These are phyloP conservation scores for Leccinum barrowsii DNA, from an alignment of 768 basidiomycete species.

Conservation along the genomic window DNA sequence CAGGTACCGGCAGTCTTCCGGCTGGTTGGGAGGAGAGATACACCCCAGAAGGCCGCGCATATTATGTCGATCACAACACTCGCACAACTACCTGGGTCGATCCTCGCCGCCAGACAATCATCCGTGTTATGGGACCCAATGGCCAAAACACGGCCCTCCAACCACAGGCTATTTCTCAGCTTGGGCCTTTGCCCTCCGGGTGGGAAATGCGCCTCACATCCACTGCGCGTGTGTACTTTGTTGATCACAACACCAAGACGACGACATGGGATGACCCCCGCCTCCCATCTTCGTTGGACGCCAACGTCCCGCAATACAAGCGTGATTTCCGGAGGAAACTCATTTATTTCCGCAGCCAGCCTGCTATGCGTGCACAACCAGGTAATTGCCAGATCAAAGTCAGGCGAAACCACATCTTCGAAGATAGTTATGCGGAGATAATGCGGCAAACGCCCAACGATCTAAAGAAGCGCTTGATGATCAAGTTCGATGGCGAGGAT, in stretches of 20 bases:
- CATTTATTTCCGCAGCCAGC: slow-evolving; percentile 99
- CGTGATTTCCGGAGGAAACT: slow-evolving; percentile 99
- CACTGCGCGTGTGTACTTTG: slow-evolving; percentile 98
- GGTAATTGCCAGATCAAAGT: slow-evolving; percentile 99
- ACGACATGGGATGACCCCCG: slow-evolving; percentile 99
- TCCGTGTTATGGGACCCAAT: slow-evolving; percentile 93
- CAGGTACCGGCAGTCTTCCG: slow-evolving; percentile 84
- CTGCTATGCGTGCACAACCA: slow-evolving; percentile 95
- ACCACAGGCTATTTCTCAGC: slow-evolving; percentile 93
- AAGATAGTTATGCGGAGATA: slow-evolving; percentile 99
- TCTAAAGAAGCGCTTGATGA: slow-evolving; percentile 98
- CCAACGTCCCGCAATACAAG: slow-evolving; percentile 99
- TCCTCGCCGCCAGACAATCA: slow-evolving; percentile 92
- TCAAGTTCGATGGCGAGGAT: slow-evolving; percentile 99
- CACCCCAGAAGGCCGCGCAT: slow-evolving; percentile 96
- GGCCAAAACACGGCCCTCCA: slow-evolving; percentile 86
- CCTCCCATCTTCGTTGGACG: slow-evolving; percentile 88
- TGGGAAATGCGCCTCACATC: slow-evolving; percentile 99
- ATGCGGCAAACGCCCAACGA: slow-evolving; percentile 99
- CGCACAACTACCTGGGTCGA: slow-evolving; percentile 99
- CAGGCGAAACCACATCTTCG: slow-evolving; percentile 96
- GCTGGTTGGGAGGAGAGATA: slow-evolving; percentile 99
- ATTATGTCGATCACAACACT: slow-evolving; percentile 99
- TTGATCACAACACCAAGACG: slow-evolving; percentile 99
- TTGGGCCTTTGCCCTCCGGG: slow-evolving; percentile 94